Base-by-base conservation (phyloP, 2,329 filamentous ascomycete species). In the Neonectria sp. region DNA sequence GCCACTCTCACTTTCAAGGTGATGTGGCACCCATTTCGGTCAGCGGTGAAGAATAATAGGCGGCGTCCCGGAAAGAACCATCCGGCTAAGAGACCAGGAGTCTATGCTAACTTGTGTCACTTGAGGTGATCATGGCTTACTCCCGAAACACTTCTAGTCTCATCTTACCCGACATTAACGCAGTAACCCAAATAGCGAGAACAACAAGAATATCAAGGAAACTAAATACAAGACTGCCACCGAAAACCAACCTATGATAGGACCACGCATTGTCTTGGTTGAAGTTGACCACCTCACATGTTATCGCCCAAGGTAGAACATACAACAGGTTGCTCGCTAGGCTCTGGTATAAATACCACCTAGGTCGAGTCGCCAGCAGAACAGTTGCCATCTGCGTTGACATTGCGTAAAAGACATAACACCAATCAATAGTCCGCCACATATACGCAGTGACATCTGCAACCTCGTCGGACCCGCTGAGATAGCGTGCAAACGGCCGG, bases 231-330 rank as follows among this genome's bases (percentile, higher is more conserved):
- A 93, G 79, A 69, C 88, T 90, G 0, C 91, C 91, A 0, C 91
- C 91, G 80, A 93, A 93, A 0, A 93, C 87, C 29, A 92, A 77
- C 0, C 86, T 84, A 71, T 93, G 88, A 75, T 91, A 93, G 0
- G 84, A 89, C 91, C 91, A 93, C 0, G 91, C 90, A 72, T 89
- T 86, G 0, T 79, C 78, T 3, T 82, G 76, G 7, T 85, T 83
- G 52, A 91, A 79, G 2, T 79, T 61, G n/a, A 79, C 79, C 5
- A 80, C 82, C 57, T 85, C 87, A 66, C 87, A 89, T 0, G 86
- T 89, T 46, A 94, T 88, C 0, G 91, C 91, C 91, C 91, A 94
- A 0, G 91, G 91, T 3, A 94, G 79, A 0, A 93, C 90, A 75
- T 91, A 93, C 0, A 91, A 77, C 0, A 94, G 55, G 72, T 93